Evolutionary conservation across 1,284 basidiomycete species (phyloP), one percentile per base, ranked within the genome.

Genomic region (Boletus coffeatus): DNA sequence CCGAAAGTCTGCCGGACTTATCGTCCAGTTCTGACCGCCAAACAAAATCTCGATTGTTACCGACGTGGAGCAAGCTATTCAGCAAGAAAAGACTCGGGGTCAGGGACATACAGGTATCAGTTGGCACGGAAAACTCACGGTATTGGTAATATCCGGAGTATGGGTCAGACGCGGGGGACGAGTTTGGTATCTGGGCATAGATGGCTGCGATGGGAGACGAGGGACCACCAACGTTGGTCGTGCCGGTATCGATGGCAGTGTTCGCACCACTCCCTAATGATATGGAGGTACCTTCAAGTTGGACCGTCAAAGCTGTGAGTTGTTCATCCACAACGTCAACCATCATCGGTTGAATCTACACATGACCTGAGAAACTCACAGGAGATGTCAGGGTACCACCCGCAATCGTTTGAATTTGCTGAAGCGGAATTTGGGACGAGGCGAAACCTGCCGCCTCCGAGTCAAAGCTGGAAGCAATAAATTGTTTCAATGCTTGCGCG

Each of bases 381-480:
- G 0, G 43, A 36, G 25, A 78, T 61, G 16, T 69, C 46, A 11
- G 75, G 63, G 25, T 62, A 65, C 75, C 89, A 25, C n/a, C 59
- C 64, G 81, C 81, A 65, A 92, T 90, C 34, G 68, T 74, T 60
- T 76, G 78, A 71, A 93, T 80, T 67, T 88, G 83, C 71, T 92
- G 81, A 52, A 85, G 74, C 16, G 88, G 78, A 56, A 89, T 70
- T 43, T 84, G 74, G 10, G 81, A 77, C 14, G 81, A 80, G 6
- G 82, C 72, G 76, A 88, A 92, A 21, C 91, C 92, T 63, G 91
- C 92, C 25, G 74, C 65, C 14, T 75, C 29, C 29, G 29, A 29
- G 29, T 29, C 77, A 74, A 94, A 93, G 75, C 88, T 90, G 6
- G 80, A 73, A 41, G 79, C 75, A 69, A 83, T 77, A 80, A 93